Evolutionary conservation across 176 grass and related monocot genomes (phyloP).

Genomic region (Poa annua): DNA sequence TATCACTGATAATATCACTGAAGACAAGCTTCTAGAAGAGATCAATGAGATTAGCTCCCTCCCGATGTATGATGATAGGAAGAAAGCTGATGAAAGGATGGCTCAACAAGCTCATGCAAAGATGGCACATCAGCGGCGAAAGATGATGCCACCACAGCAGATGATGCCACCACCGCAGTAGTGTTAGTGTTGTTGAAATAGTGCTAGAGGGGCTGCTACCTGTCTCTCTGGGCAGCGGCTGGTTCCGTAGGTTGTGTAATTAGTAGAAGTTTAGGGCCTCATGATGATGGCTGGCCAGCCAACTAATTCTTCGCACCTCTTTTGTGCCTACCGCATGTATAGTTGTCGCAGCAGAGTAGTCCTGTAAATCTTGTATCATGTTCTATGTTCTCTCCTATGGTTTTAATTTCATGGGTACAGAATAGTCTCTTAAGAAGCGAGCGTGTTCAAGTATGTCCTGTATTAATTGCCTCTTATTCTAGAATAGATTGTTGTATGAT

Average conservation of each 20-base stretch:
- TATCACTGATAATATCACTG: conserved; percentile 85
- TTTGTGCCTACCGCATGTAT: conserved; percentile 42
- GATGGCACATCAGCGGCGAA: conserved; percentile 59
- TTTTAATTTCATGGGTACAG: conserved; percentile 63
- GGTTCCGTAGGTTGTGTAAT: conserved; percentile 61
- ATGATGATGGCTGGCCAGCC: conserved; percentile 50
- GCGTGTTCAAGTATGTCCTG: conserved; percentile 10
- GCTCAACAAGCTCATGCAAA: conserved; percentile 54
- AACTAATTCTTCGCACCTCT: conserved; percentile 61
- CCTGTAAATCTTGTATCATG: conserved; percentile 60
- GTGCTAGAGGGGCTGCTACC: conserved; percentile 25
- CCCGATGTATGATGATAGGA: conserved; percentile 81
- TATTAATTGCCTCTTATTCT: conserved; percentile 26
- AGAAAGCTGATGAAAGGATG: conserved; percentile 41
- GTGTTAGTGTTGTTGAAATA: conserved; percentile 41
- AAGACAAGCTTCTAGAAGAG: conserved; percentile 80
- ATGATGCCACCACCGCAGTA: conserved; percentile 9
- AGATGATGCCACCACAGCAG: conserved; percentile 6
- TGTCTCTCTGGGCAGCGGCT: conserved; percentile 29
- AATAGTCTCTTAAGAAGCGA: conserved; percentile 47
- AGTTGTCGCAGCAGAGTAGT: conserved; percentile 46
- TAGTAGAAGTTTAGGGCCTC: conserved; percentile 55
- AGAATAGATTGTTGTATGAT: conserved; percentile 24
- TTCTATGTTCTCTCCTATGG: conserved; percentile 49
- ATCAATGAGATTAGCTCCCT: conserved; percentile 70